Evolutionary conservation across 345 rosid species (phyloP), one percentile per base, ranked within the genome.

Genomic region (Populus nigra): DNA sequence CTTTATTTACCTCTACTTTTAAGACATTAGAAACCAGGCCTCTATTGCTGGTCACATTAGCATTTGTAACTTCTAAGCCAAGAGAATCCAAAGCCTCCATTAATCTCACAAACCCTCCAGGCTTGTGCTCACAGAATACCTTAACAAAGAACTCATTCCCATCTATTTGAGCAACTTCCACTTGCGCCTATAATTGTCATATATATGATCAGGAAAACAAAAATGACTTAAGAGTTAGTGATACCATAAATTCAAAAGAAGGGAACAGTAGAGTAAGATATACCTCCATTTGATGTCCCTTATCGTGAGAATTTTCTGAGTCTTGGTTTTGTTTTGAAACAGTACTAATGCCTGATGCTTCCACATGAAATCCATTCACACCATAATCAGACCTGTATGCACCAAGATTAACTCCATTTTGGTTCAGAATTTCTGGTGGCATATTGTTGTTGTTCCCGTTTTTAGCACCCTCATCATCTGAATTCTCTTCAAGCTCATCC

Each of bases 241-340:
- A 63, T n/a, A 23, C 5, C 12, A 16, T 5, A 53, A 29, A 71
- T 49, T 31, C 16, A 13, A 8, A 53, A 18, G 23, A 33, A 18
- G 18, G 61, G 29, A 36, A 7, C 39, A 67, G 8, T 8, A 16
- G 27, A 67, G 25, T 63, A 29, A 47, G 13, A 18, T 75, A n/a
- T 80, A 90, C 98, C 99, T 92, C 99, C 98, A 96, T 96, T 71
- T 92, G 98, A 76, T 91, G 99, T 79, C 88, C 87, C 87, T 91
- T 91, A 57, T 92, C 92, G 55, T 77, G 86, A 55, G 83, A 62
- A 61, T 41, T 81, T 31, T 88, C 91, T n/a, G 76, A 27, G 50
- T 88, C 91, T 36, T 83, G 88, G 77, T 85, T 88, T 71, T 74
- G 88, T 66, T 88, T 88, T 18, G 82, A 47, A 81, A 68, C 80